These are phyloP conservation scores for Cryptococcus deneoformans DNA, from an alignment of 1,284 basidiomycete genomes.

Conservation along the genomic window DNA sequence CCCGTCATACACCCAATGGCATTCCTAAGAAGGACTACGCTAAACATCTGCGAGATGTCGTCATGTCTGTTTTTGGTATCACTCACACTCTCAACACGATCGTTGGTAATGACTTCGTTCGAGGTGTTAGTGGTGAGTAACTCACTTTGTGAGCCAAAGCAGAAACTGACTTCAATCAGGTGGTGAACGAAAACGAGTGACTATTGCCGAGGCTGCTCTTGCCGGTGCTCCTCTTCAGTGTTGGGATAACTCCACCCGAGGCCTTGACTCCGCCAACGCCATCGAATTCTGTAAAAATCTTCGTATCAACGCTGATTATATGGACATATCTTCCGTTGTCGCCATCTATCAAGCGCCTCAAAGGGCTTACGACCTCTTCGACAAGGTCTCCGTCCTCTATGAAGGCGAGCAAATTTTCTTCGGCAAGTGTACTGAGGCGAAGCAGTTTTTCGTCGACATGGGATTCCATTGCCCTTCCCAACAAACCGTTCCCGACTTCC, in stretches of 20 bases:
- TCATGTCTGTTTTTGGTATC: conserved; percentile 56
- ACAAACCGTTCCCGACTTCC: conserved; percentile 57
- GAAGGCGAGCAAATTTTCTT: conserved; percentile 81
- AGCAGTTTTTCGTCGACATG: conserved; percentile 70
- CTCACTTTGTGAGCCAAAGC: neutral
- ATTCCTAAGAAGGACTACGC: conserved; percentile 48
- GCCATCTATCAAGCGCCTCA: conserved; percentile 55
- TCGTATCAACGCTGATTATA: conserved; percentile 52
- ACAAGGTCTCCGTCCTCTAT: conserved; percentile 72
- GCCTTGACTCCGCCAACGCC: conserved; percentile 58
- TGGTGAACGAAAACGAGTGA: conserved; percentile 53
- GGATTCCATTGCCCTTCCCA: conserved; percentile 62
- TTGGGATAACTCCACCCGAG: conserved; percentile 55
- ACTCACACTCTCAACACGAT: conserved; percentile 51
- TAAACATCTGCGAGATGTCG: conserved; percentile 50
- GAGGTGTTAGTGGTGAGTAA: conserved; percentile 53
- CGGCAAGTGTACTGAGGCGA: conserved; percentile 68
- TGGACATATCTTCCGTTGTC: conserved; percentile 44
- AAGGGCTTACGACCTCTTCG: conserved; percentile 57
- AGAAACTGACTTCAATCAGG: conserved; percentile 4
- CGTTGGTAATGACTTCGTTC: conserved; percentile 51
- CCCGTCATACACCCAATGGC: conserved; percentile 49
- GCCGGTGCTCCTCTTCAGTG: conserved; percentile 47
- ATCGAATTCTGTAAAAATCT: conserved; percentile 57
- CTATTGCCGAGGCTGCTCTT: conserved; percentile 53